Conservation (phyloP, 345 rosid genomes). For the Eucalyptus dawsonii region DNA sequence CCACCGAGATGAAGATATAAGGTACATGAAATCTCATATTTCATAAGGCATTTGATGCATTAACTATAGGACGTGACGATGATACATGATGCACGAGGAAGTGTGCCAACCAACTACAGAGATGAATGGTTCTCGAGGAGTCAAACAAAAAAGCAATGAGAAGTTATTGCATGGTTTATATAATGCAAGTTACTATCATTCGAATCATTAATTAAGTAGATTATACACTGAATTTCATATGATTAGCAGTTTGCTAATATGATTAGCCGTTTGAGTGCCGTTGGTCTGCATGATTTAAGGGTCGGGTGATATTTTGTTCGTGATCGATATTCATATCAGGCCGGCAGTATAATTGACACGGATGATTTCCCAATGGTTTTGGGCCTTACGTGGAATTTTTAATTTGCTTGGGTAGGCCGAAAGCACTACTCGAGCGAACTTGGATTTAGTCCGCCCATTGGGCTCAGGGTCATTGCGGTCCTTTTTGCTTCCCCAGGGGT, state of each 20-base stretch:
- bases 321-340: not conserved
- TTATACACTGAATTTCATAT: not conserved
- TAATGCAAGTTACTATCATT: not conserved
- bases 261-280: not conserved
- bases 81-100: not conserved
- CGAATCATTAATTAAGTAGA: not conserved
- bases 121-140: not conserved
- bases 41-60: not conserved
- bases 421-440: not conserved
- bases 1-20: not conserved
- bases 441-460: not conserved
- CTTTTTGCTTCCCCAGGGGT: not conserved
- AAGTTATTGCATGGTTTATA: not conserved
- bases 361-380: not conserved
- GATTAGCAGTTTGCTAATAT: not conserved
- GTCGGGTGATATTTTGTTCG: not conserved
- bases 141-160: not conserved
- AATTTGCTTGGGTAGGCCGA: not conserved
- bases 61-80: not conserved
- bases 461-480: not conserved
- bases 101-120: not conserved
- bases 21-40: not conserved
- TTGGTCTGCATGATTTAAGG: not conserved
- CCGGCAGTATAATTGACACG: accelerated
- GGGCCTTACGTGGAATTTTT: not conserved